Conservation (phyloP, 257 asterid genomes). For the Lycium ferocissimum region DNA sequence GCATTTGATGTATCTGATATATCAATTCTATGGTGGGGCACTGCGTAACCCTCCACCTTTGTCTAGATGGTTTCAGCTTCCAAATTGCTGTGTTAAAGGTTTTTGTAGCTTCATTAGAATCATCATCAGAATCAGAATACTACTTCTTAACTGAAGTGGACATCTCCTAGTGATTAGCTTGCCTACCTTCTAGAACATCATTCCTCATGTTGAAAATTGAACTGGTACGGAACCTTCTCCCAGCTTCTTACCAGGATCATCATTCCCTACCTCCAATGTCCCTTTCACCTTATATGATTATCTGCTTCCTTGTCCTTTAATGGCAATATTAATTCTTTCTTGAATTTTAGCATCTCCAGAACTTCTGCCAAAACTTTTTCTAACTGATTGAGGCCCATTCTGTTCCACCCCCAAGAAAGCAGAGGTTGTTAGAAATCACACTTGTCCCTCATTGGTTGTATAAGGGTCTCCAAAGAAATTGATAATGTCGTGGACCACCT, state of each 20-base stretch:
- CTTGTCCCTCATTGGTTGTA: not conserved
- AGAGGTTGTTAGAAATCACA: not conserved
- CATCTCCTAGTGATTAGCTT: slow-evolving; percentile 6
- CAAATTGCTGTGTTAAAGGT: not conserved
- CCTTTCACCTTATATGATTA: not conserved
- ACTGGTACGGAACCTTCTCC: not conserved
- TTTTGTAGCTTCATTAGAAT: not conserved
- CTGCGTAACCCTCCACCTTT: not conserved
- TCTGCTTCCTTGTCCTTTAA: not conserved
- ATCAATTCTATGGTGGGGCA: not conserved
- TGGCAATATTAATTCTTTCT: not conserved
- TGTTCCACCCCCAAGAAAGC: not conserved
- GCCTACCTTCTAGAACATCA: slow-evolving; percentile 12
- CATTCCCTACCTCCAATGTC: not conserved
- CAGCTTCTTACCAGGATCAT: not conserved
- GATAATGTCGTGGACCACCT: too few relatives aligned
- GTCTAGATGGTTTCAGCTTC: slow-evolving; percentile 21
- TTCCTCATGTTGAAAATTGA: not conserved
- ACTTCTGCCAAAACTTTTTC: not conserved
- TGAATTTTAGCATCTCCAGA: not conserved
- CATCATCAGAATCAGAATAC: not conserved
- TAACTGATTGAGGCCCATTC: not conserved
- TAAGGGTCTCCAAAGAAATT: not conserved
- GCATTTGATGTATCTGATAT: not conserved
- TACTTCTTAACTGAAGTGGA: slow-evolving; percentile 15